Evolutionary conservation across 805 yeast genomes (phyloP).

Genomic region (Wickerhamiella spandovensis): DNA sequence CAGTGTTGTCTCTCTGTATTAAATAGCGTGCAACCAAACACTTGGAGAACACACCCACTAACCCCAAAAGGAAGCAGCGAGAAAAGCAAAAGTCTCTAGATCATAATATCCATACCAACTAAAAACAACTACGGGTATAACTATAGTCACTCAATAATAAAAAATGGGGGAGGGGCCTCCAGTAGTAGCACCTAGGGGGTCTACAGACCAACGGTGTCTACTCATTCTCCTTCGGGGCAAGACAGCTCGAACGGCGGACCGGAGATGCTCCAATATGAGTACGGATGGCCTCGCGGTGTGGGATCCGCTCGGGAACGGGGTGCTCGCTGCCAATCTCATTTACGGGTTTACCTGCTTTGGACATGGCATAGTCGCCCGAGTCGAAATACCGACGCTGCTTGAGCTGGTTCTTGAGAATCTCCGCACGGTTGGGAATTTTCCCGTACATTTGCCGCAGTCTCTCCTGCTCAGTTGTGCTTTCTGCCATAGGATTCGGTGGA

Average conservation of each 20-base stretch:
- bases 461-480: conserved; percentile 1
- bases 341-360: conserved; percentile 25
- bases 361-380: conserved; percentile 88
- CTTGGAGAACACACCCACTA: too few relatives aligned
- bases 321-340: conserved; percentile 19
- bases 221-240: conserved; percentile 7
- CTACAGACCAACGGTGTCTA: too few relatives aligned
- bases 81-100: too few relatives aligned
- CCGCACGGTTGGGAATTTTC: conserved; percentile 18
- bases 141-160: background rate
- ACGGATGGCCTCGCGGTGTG: conserved; percentile 16
- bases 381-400: conserved; percentile 86
- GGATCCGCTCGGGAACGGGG: conserved; percentile 19
- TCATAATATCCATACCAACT: too few relatives aligned
- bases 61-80: too few relatives aligned
- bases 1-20: background rate
- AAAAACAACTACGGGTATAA: background rate
- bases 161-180: background rate
- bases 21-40: background rate
- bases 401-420: conserved; percentile 17
- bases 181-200: too few relatives aligned
- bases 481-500: background rate
- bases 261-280: conserved; percentile 15
- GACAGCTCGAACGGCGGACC: conserved; percentile 17
- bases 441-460: conserved; percentile 8